Conservation (phyloP, 441 rosid species). For the Bruguiera hainesii region DNA sequence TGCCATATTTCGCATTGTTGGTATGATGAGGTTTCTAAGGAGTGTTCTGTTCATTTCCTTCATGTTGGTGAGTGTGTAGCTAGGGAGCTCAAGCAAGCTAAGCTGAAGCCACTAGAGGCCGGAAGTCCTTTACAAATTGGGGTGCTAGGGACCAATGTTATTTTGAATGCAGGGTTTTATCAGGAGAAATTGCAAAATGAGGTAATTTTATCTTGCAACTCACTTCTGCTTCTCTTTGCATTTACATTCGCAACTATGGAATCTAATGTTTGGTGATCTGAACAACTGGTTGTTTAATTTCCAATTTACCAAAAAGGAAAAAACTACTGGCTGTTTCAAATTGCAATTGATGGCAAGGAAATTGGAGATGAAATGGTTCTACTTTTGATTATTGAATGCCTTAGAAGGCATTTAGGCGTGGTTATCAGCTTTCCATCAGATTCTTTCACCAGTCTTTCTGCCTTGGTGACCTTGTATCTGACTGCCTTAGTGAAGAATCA, state of each 20-base stretch:
- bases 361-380: background rate
- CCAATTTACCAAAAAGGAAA: too few species aligned
- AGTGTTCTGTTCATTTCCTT: slow-evolving; percentile 55
- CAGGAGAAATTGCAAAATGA: slow-evolving; percentile 58
- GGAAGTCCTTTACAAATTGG: slow-evolving; percentile 65
- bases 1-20: slow-evolving; percentile 72
- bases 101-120: slow-evolving; percentile 72
- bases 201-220: slow-evolving; percentile 35
- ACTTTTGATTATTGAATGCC: slow-evolving; percentile 1
- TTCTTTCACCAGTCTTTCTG: too few species aligned
- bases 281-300: too few species aligned
- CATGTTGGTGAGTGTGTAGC: slow-evolving; percentile 71
- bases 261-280: too few species aligned
- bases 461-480: too few species aligned
- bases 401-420: background rate
- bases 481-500: too few species aligned
- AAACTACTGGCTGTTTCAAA: background rate
- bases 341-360: background rate
- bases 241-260: background rate
- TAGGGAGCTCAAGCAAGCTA: slow-evolving; percentile 59
- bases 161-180: slow-evolving; percentile 51
- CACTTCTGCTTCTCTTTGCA: slow-evolving; percentile 4
- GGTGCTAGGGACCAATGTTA: slow-evolving; percentile 48
- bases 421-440: background rate
- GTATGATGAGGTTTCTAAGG: slow-evolving; percentile 58